Percentiles rank a stretch among this genome's conserved stretches.
phyloP scores from a whole-genome alignment of 1,284 basidiomycete species.

The Peniophora sp. region DNA sequence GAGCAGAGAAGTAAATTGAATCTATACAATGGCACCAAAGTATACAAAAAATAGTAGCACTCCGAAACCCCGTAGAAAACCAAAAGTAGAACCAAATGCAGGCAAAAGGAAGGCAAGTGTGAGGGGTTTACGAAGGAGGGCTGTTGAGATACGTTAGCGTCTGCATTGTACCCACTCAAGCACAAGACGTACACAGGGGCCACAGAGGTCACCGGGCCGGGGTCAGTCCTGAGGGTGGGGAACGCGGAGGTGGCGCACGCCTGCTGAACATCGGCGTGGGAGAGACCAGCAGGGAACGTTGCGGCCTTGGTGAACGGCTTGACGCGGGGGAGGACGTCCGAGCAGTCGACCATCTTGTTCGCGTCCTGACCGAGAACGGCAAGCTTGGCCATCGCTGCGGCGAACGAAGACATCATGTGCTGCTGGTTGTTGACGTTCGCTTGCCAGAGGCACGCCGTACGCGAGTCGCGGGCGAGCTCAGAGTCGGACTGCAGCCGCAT shows the following conservation, averaged over 20 bases:
- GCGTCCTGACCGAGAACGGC: slow-evolving; percentile 16
- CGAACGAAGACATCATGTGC: slow-evolving; percentile 16
- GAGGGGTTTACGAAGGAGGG: not conserved
- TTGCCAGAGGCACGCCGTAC: slow-evolving; percentile 24
- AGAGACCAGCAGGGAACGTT: slow-evolving; percentile 23
- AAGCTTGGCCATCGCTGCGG: slow-evolving; percentile 20
- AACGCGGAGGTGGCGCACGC: slow-evolving; percentile 9
- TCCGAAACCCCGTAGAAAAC: no score
- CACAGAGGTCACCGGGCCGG: slow-evolving; percentile 7
- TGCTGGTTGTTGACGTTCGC: slow-evolving; percentile 15
- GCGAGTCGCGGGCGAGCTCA: slow-evolving; percentile 14
- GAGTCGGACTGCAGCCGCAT: slow-evolving; percentile 23
- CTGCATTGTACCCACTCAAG: not conserved
- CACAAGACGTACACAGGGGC: slow-evolving; percentile 7
- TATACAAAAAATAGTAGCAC: no score
- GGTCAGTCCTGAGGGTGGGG: slow-evolving; percentile 7
- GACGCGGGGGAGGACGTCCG: slow-evolving; percentile 18
- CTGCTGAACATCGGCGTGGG: slow-evolving; percentile 1
- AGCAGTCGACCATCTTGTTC: slow-evolving; percentile 15
- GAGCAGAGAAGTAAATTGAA: no score
- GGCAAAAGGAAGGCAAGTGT: not conserved
- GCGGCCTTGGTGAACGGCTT: slow-evolving; percentile 11
- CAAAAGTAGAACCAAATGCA: not conserved
- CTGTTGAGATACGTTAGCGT: not conserved
- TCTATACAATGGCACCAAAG: no score